These are phyloP conservation scores for Choiromyces venosus DNA, from an alignment of 495 filamentous ascomycete genomes.

Conservation along the genomic window DNA sequence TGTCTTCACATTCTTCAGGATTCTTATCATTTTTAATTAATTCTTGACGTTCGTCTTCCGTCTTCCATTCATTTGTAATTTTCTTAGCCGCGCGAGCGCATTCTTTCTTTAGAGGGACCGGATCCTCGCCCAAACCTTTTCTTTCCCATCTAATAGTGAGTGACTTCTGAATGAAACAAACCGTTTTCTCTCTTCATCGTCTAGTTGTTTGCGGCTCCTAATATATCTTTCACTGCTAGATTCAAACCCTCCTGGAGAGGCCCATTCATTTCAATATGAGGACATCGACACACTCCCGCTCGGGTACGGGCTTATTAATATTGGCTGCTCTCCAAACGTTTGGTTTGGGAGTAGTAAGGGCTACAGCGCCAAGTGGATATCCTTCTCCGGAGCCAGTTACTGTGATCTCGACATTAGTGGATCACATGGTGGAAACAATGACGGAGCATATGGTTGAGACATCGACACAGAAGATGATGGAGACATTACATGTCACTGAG, in stretches of 20 bases:
- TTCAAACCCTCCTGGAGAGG: constrained; percentile 36
- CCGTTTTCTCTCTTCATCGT: background rate
- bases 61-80: constrained; percentile 4
- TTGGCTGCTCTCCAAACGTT: constrained; percentile 29
- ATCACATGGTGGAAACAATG: constrained; percentile 19
- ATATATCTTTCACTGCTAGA: constrained; percentile 6
- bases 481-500: constrained; percentile 27
- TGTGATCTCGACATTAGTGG: background rate
- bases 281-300: constrained; percentile 20
- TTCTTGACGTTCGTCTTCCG: constrained; percentile 3
- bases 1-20: constrained; percentile 13
- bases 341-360: constrained; percentile 20
- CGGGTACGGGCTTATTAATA: constrained; percentile 25
- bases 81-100: constrained; percentile 17
- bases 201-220: background rate
- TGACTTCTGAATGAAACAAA: background rate
- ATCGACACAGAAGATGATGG: constrained; percentile 6
- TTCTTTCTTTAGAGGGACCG: constrained; percentile 21
- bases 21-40: constrained; percentile 24
- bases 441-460: constrained; percentile 23
- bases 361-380: constrained; percentile 4
- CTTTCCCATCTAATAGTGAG: constrained; percentile 15
- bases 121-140: constrained; percentile 21
- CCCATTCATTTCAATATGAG: constrained; percentile 29
- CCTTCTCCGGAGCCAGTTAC: constrained; percentile 6